phyloP scores from a whole-genome alignment of 2,329 filamentous ascomycete genomes.

The Trichoderma sp. region DNA sequence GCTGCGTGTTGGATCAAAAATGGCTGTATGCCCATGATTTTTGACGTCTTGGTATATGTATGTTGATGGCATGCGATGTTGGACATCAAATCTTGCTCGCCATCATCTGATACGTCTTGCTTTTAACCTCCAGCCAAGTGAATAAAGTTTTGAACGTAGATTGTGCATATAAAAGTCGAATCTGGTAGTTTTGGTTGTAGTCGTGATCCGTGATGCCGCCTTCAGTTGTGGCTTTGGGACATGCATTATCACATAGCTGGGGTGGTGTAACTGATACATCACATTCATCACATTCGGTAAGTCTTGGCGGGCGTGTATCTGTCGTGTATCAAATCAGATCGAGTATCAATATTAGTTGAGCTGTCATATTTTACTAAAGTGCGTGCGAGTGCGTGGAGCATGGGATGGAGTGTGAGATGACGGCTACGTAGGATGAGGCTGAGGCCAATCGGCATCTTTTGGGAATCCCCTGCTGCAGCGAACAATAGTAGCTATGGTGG shows the following conservation, averaged over 20 bases:
- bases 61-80: background rate
- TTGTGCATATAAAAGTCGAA: background rate
- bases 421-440: background rate
- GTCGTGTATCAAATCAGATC: background rate
- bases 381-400: background rate
- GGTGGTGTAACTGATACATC: background rate
- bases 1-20: background rate
- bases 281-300: background rate
- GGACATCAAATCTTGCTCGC: background rate
- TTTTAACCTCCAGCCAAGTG: background rate
- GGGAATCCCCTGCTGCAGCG: background rate
- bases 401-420: background rate
- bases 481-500: background rate
- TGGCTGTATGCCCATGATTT: background rate
- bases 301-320: background rate
- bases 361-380: background rate
- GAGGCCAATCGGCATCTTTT: background rate
- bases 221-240: constrained; percentile 6
- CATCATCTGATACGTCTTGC: background rate
- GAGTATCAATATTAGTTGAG: background rate
- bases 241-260: background rate
- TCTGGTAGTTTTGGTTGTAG: background rate
- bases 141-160: background rate
- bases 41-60: background rate
- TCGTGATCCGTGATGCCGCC: background rate